These are phyloP conservation scores for Lactarius hatsudake DNA, from an alignment of 768 basidiomycete species.

Conservation along the genomic window DNA sequence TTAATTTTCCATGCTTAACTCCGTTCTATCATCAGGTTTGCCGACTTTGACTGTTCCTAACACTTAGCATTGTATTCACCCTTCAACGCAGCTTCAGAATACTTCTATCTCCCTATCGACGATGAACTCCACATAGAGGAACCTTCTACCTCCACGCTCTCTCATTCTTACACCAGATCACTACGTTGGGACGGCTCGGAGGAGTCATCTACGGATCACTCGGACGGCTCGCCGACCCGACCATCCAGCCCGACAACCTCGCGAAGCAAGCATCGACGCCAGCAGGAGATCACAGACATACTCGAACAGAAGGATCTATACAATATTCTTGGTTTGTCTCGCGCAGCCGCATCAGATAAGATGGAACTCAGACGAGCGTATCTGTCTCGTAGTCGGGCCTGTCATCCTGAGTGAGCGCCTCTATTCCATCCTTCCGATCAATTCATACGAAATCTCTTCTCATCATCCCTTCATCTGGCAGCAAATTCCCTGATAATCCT, in stretches of 20 bases:
- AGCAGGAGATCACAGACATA: constrained; percentile 48
- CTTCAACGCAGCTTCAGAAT: constrained; percentile 50
- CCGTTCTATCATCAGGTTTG: constrained; percentile 28
- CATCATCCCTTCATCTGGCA: constrained; percentile 31
- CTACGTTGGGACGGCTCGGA: constrained; percentile 32
- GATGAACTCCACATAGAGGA: constrained; percentile 49
- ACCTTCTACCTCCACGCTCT: constrained; percentile 39
- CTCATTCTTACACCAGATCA: constrained; percentile 30
- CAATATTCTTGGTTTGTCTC: constrained; percentile 63
- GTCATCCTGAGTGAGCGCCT: constrained; percentile 79
- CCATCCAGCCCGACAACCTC: constrained; percentile 20
- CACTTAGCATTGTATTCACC: not conserved
- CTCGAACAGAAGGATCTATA: constrained; percentile 68
- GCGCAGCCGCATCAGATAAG: constrained; percentile 51
- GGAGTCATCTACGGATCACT: constrained; percentile 26
- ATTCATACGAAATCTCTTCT: not conserved
- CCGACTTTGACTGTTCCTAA: not conserved
- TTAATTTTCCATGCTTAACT: constrained; percentile 22
- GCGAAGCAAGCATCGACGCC: constrained; percentile 18
- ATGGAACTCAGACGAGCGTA: constrained; percentile 70
- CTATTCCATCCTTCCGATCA: not conserved
- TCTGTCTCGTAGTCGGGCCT: constrained; percentile 67
- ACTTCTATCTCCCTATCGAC: constrained; percentile 63
- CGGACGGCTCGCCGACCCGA: constrained; percentile 22
- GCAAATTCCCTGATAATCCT: constrained; percentile 77